Base-by-base conservation (phyloP, 495 filamentous ascomycete genomes). In the Neurospora sp. region DNA sequence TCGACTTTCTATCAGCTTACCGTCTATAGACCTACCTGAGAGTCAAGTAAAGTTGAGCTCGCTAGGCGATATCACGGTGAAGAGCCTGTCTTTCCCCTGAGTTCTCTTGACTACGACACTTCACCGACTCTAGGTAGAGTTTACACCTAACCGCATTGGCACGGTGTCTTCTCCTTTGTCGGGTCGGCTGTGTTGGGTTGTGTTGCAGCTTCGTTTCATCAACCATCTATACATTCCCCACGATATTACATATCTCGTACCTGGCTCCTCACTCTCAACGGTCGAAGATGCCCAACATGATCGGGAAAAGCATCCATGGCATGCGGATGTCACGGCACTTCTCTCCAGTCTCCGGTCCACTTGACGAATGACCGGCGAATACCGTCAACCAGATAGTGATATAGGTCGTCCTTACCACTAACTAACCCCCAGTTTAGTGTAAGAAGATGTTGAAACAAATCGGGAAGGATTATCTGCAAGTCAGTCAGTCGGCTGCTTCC, bases 181-280 rank as follows among this genome's bases (percentile, higher is more conserved):
- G 27, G 27, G 27, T 39, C 40, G 27, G 65, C 41, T 39, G 11
- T 74, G 78, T 81, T 75, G 72, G 37, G 65, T 48, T 39, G 11
- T 74, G 78, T 81, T 74, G 72, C 78, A 80, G 69, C 74, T 72
- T 53, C 14, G 79, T 81, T 81, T 81, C 79, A 81, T 79, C 78
- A 41, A 27, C 74, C 53, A 37, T 65, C 53, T 16, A 16, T 65
- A 35, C 53, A 35, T 65, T 35, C 53, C 27, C 35, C 27, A 35
- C 7, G 3, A 35, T 35, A 35, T 5, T 18, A 35, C 53, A 61
- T 65, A 37, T 35, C 14, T 18, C 27, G 27, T 16, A 35, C 22
- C 70, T 68, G 37, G 5, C 27, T 35, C 18, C 18, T 68, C 69
- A 48, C 11, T n/a, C 12, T 22, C 40, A 44, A 31, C 69, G 9